These are phyloP conservation scores for Kandelia obovata DNA, from an alignment of 345 rosid species.

Conservation along the genomic window DNA sequence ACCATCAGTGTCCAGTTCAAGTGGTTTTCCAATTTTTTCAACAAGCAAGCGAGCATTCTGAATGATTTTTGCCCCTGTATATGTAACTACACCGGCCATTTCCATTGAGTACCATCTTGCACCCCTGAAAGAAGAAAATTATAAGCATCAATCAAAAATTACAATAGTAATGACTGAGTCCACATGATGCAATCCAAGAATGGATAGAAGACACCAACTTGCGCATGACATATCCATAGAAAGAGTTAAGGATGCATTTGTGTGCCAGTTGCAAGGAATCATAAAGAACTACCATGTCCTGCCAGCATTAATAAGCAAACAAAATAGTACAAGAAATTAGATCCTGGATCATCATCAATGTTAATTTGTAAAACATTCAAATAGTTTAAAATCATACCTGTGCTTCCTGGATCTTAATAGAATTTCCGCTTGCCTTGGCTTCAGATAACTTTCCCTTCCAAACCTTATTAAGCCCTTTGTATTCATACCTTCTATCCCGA, in stretches of 20 bases:
- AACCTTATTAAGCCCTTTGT: constrained; percentile 91
- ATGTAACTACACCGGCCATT: constrained; percentile 99
- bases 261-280: constrained; percentile 98
- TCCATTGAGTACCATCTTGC: constrained; percentile 99
- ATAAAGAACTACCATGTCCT: constrained; percentile 98
- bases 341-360: constrained; percentile 1
- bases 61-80: constrained; percentile 97
- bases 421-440: constrained; percentile 92
- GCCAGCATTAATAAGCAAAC: constrained; percentile 31
- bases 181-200: constrained; percentile 8
- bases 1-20: constrained; percentile 97
- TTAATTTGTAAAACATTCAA: constrained; percentile 4
- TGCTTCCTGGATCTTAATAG: constrained; percentile 94
- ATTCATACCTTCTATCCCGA: constrained; percentile 96
- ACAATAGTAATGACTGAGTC: constrained; percentile 15
- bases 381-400: constrained; percentile 45
- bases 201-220: constrained; percentile 53
- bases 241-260: constrained; percentile 93
- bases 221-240: constrained; percentile 99
- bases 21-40: constrained; percentile 95
- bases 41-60: constrained; percentile 93
- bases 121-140: constrained; percentile 53
- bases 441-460: constrained; percentile 98
- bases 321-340: constrained; percentile 14
- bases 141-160: constrained; percentile 23